phyloP scores from a whole-genome alignment of 768 basidiomycete genomes.

The Mycena chlorophos region DNA sequence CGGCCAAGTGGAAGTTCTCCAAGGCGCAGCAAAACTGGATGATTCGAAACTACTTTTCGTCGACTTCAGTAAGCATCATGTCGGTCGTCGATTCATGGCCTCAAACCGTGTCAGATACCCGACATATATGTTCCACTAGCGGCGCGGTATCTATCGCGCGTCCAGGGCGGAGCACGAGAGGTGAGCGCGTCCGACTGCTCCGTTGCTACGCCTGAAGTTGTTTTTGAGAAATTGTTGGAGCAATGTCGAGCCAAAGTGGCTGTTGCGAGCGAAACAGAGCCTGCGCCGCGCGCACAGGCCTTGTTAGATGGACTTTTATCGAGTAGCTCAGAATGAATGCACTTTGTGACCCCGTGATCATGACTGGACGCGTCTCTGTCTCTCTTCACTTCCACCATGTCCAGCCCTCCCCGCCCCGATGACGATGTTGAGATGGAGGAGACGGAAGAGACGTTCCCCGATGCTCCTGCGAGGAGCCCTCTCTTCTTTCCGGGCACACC shows the following conservation, averaged over 20 bases:
- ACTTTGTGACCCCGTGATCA: too few relatives aligned
- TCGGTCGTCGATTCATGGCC: background rate
- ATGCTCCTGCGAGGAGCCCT: slow-evolving; percentile 43
- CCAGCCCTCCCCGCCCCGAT: slow-evolving; percentile 65
- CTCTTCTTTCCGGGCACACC: slow-evolving; percentile 59
- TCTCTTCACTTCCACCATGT: slow-evolving; percentile 52
- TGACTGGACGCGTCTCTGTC: too few relatives aligned
- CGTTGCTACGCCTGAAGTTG: background rate
- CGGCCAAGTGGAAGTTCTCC: slow-evolving; percentile 67
- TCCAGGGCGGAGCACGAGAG: slow-evolving; percentile 49
- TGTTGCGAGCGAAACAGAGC: background rate
- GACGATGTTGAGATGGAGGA: slow-evolving; percentile 59
- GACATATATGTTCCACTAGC: slow-evolving; percentile 49
- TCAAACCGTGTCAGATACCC: slow-evolving; percentile 47
- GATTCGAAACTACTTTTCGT: slow-evolving; percentile 63
- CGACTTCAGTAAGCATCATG: slow-evolving; percentile 33
- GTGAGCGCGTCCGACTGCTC: slow-evolving; percentile 28
- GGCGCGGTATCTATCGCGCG: slow-evolving; percentile 44
- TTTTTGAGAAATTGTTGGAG: background rate
- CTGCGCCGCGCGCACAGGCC: background rate
- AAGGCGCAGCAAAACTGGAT: slow-evolving; percentile 78
- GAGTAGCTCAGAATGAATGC: background rate
- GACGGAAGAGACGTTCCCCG: slow-evolving; percentile 37
- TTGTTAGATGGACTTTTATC: background rate
- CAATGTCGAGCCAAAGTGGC: background rate